Evolutionary conservation across 345 rosid genomes (phyloP).

Genomic region (Eucalyptus viminalis): DNA sequence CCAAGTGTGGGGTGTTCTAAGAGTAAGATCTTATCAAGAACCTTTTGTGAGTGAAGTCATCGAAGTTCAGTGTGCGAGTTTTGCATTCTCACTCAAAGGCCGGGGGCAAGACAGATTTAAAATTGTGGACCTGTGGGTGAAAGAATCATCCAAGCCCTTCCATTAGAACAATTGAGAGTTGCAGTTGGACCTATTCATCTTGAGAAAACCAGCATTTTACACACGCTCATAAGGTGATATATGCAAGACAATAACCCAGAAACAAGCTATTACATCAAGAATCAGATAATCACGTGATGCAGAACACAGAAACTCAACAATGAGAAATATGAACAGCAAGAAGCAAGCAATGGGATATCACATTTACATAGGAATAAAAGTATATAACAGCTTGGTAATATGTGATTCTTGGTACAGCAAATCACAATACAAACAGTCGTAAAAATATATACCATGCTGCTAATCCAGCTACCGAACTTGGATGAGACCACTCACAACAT

Average conservation of each 20-base stretch:
- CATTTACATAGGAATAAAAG: background rate
- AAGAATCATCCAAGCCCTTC: background rate
- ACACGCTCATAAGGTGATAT: background rate
- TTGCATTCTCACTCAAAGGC: background rate
- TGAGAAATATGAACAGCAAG: background rate
- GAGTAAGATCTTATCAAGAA: background rate
- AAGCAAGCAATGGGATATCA: background rate
- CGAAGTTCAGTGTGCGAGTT: accelerated
- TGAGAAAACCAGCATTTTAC: background rate
- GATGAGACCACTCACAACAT: background rate
- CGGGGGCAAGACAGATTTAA: background rate
- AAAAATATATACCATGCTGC: background rate
- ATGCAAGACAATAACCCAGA: background rate
- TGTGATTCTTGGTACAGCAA: background rate
- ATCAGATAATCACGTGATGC: background rate
- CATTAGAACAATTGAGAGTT: background rate
- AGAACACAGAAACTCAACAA: background rate
- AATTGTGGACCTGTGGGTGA: background rate
- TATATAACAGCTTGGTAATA: background rate
- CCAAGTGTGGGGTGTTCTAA: background rate
- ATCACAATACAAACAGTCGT: background rate
- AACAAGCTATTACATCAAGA: background rate
- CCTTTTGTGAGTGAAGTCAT: background rate
- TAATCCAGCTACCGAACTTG: background rate
- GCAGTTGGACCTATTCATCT: background rate